A percentile compares a stretch with the other conserved stretches of the same genome.
These are phyloP conservation scores for Poteriospumella lacustris DNA, from an alignment of 108 stramenopile genomes.

Conservation along the genomic window DNA sequence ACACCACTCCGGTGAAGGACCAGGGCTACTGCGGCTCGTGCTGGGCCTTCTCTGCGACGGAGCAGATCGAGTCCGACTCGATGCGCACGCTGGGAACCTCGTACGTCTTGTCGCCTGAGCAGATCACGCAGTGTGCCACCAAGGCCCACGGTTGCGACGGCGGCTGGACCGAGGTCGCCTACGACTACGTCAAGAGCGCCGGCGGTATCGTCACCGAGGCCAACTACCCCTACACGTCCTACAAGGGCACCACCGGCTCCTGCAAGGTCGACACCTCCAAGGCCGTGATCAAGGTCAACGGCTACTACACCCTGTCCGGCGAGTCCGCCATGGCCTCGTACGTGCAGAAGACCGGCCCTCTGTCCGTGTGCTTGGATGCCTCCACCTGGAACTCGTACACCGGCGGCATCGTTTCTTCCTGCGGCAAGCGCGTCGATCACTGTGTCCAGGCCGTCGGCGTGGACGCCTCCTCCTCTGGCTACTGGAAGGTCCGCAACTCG, in stretches of 20 bases:
- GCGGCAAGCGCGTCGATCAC: constrained; percentile 34
- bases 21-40: constrained; percentile 28
- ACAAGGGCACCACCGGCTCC: constrained; percentile 14
- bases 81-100: constrained; percentile 16
- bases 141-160: constrained; percentile 17
- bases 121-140: constrained; percentile 21
- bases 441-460: constrained; percentile 44
- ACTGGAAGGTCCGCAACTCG: constrained; percentile 42
- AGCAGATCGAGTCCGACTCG: constrained; percentile 27
- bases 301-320: constrained; percentile 11
- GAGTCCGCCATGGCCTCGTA: constrained; percentile 14
- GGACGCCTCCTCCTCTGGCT: constrained; percentile 1
- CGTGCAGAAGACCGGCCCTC: constrained; percentile 18
- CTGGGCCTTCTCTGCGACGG: constrained; percentile 31
- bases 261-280: constrained; percentile 4
- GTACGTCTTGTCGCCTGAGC: constrained; percentile 15
- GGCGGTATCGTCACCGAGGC: constrained; percentile 24
- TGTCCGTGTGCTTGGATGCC: constrained; percentile 38
- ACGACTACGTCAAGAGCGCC: constrained; percentile 23
- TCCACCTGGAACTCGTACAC: constrained; percentile 37
- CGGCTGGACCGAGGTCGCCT: constrained; percentile 30
- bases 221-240: constrained; percentile 23
- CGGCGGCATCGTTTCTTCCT: constrained; percentile 30
- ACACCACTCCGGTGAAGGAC: constrained; percentile 25
- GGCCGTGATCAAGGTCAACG: background rate